These are phyloP conservation scores for Yamadazyma atlantica DNA, from an alignment of 1,139 yeast genomes.

Conservation along the genomic window DNA sequence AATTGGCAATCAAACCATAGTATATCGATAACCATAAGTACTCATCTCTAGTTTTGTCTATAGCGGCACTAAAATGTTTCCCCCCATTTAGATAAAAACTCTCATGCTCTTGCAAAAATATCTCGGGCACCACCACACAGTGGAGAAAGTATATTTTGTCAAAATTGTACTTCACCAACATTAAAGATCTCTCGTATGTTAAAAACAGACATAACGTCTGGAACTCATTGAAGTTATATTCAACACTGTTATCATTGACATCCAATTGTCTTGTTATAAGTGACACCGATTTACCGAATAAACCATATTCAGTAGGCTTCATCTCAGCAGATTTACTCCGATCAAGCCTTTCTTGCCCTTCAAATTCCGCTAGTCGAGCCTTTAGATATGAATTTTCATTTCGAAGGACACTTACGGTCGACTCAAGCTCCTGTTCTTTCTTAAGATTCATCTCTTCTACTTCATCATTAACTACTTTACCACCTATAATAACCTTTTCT, in stretches of 20 bases:
- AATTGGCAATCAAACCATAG: slow-evolving; percentile 30
- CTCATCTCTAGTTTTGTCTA: slow-evolving; percentile 12
- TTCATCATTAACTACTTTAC: slow-evolving; percentile 10
- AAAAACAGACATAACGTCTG: slow-evolving; percentile 5
- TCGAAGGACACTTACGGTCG: too few relatives aligned
- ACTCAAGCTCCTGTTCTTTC: too few relatives aligned
- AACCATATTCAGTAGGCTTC: slow-evolving; percentile 7
- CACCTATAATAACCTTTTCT: slow-evolving; percentile 15
- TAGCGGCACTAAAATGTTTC: slow-evolving; percentile 8
- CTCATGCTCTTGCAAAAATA: slow-evolving; percentile 15
- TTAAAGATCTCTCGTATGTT: slow-evolving; percentile 6
- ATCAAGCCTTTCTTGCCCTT: neutral
- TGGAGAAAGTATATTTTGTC: slow-evolving; percentile 13
- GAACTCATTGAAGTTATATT: slow-evolving; percentile 9
- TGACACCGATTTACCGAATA: slow-evolving; percentile 8
- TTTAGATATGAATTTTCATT: slow-evolving; percentile 4
- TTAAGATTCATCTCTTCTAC: too few relatives aligned
- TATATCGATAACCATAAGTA: slow-evolving; percentile 31
- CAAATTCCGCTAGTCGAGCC: slow-evolving; percentile 1
- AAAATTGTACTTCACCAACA: slow-evolving; percentile 14
- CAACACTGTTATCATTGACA: slow-evolving; percentile 5
- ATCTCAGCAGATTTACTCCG: too few relatives aligned
- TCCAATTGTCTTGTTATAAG: slow-evolving; percentile 2
- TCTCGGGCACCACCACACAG: slow-evolving; percentile 14
- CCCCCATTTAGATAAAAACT: slow-evolving; percentile 10